A percentile compares a stretch with the other conserved stretches of the same genome.
These are phyloP conservation scores for Aspergillus transmontanensis DNA, from an alignment of 2,329 filamentous ascomycete genomes.

Conservation along the genomic window DNA sequence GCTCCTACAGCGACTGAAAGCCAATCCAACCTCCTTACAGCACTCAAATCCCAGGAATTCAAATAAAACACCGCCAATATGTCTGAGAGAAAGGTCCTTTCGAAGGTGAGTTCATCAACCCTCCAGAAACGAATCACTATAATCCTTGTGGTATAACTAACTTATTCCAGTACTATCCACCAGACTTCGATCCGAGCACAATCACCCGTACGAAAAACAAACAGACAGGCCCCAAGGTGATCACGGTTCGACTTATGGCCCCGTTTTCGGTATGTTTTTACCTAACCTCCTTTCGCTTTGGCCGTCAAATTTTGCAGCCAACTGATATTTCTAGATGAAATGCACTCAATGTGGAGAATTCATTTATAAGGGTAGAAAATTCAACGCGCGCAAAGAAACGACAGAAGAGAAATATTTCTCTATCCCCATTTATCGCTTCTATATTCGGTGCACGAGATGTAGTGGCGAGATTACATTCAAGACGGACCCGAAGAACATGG, in stretches of 20 bases:
- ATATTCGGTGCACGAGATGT: slow-evolving; percentile 87
- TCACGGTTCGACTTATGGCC: slow-evolving; percentile 88
- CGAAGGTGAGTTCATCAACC: neutral
- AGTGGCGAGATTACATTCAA: slow-evolving; percentile 86
- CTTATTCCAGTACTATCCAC: slow-evolving; percentile 55
- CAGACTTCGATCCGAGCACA: slow-evolving; percentile 87
- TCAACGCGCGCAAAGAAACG: slow-evolving; percentile 93
- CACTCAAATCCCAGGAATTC: neutral
- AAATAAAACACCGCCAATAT: neutral
- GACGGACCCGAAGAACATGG: slow-evolving; percentile 92
- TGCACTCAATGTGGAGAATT: slow-evolving; percentile 69
- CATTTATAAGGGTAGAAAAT: slow-evolving; percentile 91
- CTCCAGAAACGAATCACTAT: slow-evolving; percentile 7
- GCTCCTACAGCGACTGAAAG: neutral
- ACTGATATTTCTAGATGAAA: slow-evolving; percentile 56
- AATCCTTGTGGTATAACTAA: neutral
- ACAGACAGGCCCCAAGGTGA: slow-evolving; percentile 73
- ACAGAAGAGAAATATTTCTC: slow-evolving; percentile 86
- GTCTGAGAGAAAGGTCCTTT: slow-evolving; percentile 12
- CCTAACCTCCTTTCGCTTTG: neutral
- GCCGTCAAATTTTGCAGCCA: neutral
- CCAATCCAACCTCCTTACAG: neutral
- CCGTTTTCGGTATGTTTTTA: slow-evolving; percentile 61
- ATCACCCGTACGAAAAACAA: slow-evolving; percentile 65
- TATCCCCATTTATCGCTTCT: slow-evolving; percentile 87